These are phyloP conservation scores for Apodospora peruviana DNA, from an alignment of 495 filamentous ascomycete genomes.

Conservation along the genomic window DNA sequence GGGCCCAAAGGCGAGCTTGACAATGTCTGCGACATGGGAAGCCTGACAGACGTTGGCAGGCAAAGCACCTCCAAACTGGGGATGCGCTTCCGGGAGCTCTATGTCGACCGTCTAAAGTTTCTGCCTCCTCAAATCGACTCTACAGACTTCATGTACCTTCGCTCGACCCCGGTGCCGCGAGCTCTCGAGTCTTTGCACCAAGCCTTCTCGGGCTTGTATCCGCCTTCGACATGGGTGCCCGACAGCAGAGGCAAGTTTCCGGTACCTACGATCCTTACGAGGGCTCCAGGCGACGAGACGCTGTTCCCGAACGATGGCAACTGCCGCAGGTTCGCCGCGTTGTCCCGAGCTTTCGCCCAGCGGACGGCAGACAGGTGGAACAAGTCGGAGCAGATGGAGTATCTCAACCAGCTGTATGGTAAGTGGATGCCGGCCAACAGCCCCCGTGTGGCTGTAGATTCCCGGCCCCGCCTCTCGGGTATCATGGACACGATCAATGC, in stretches of 20 bases:
- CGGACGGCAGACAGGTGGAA: constrained; percentile 80
- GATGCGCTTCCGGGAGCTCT: constrained; percentile 70
- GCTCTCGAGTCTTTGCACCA: constrained; percentile 88
- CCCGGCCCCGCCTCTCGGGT: constrained; percentile 75
- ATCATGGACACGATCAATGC: constrained; percentile 93
- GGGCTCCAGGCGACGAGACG: constrained; percentile 75
- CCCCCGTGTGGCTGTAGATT: constrained; percentile 71
- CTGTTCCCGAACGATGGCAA: constrained; percentile 85
- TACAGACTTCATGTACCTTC: constrained; percentile 73
- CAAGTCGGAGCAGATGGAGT: constrained; percentile 72
- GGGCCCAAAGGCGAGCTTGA: constrained; percentile 68
- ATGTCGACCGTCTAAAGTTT: constrained; percentile 82
- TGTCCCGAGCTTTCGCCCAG: constrained; percentile 75
- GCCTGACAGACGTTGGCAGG: constrained; percentile 82
- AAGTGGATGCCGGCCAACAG: constrained; percentile 79
- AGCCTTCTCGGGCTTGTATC: constrained; percentile 85
- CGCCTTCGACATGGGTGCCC: constrained; percentile 53
- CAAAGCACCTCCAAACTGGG: constrained; percentile 80
- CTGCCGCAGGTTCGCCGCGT: constrained; percentile 77
- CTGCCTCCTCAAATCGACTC: constrained; percentile 60
- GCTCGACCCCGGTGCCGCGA: constrained; percentile 77
- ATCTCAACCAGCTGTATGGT: constrained; percentile 66
- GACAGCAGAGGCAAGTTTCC: constrained; percentile 45
- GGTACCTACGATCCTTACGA: constrained; percentile 66
- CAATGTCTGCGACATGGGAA: constrained; percentile 74